Conservation (phyloP, 805 yeast species). For the Spathaspora arborariae region DNA sequence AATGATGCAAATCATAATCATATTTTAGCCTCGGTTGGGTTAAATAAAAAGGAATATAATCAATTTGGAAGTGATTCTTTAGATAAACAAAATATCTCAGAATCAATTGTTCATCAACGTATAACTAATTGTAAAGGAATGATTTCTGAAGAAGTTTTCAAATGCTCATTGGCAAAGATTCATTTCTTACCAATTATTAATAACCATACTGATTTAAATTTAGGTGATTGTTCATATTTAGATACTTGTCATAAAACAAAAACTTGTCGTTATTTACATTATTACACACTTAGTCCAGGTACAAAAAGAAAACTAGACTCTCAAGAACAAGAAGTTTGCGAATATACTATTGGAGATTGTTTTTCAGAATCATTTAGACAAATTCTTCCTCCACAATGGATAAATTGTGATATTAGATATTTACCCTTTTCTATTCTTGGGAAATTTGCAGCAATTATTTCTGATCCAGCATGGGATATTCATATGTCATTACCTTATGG, state of each 20-base stretch:
- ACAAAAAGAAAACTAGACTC: not conserved
- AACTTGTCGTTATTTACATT: conserved; percentile 79
- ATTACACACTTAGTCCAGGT: conserved; percentile 48
- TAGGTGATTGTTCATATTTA: conserved; percentile 91
- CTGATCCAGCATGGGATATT: conserved; percentile 97
- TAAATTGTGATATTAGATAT: conserved; percentile 74
- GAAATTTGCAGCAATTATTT: conserved; percentile 75
- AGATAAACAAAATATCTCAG: conserved; percentile 7
- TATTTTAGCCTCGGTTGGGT: conserved; percentile 19
- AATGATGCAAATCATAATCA: conserved; percentile 34
- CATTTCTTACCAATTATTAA: conserved; percentile 29
- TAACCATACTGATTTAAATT: conserved; percentile 57
- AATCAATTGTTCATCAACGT: conserved; percentile 10
- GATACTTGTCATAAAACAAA: conserved; percentile 90
- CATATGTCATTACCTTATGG: conserved; percentile 84
- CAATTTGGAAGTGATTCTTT: conserved; percentile 3
- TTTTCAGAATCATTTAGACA: conserved; percentile 30
- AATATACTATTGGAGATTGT: conserved; percentile 49
- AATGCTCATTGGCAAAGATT: conserved; percentile 21
- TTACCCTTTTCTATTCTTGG: conserved; percentile 73
- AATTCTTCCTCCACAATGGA: conserved; percentile 71
- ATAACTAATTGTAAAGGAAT: conserved; percentile 12
- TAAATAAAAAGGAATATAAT: conserved; percentile 16
- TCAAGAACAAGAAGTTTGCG: conserved; percentile 15
- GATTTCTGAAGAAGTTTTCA: conserved; percentile 16